Evolutionary conservation across 2,329 filamentous ascomycete species (phyloP), one percentile per base, ranked within the genome.

Genomic region (Truncatella angustata): DNA sequence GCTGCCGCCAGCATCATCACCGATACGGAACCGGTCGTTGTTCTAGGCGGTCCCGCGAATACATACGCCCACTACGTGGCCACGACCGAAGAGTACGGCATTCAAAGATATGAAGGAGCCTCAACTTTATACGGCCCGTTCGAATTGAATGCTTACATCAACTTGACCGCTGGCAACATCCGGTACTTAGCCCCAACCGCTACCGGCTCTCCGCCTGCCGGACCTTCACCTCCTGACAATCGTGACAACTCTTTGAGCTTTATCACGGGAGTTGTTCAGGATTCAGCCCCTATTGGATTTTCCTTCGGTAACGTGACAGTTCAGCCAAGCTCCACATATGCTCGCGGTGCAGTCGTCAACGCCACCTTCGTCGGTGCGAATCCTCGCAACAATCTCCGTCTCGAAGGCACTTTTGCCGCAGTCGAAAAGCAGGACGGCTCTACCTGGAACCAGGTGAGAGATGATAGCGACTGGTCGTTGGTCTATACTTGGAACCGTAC

Each of bases 41-140:
- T 96, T 1, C 77, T 96, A 1, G 91, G 91, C 4, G 91, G 88
- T 0, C 92, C 92, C 0, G 90, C 90, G 28, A 97, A 97, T 67
- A 91, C 84, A 34, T 97, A 97, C 67, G 85, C 89, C 20, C 89
- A 93, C 69, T 93, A 93, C 68, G 84, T 91, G 53, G 70, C 86
- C 1, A 93, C 91, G 0, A 80, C 85, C 24, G 89, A 95, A 67
- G 89, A 96, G 68, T 95, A 94, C 67, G 72, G 74, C 11, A 76
- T 94, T 42, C 93, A 97, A 72, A 86, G 93, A 9, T 97, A 97
- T 70, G 93, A 97, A 72, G 93, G 92, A n/a, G 93, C 90, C 0
- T 93, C 88, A 5, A 97, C 93, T 0, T 82, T 97, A 2, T 94
- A 89, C 66, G 93, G 93, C 0, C 88, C 81, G 2, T 84, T 91